Evolutionary conservation across 331 rosid species (phyloP), one percentile per base, ranked within the genome.

Genomic region (Telfairia occidentalis): DNA sequence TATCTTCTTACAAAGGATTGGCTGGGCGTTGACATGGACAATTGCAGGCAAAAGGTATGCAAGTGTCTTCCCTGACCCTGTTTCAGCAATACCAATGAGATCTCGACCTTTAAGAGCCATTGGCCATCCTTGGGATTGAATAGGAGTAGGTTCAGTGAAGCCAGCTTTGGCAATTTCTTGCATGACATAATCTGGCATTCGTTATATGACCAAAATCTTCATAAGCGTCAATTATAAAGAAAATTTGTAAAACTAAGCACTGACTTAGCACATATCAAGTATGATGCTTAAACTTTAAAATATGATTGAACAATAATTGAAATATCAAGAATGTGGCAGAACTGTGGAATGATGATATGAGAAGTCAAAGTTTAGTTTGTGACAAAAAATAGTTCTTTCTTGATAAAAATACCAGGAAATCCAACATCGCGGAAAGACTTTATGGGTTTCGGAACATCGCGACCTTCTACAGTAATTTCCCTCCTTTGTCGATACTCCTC

Each of bases 81-180:
- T 95, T 83, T 95, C 99, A 26, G 99, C 99, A 84, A 95, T 92
- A 72, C 99, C 99, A 59, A 92, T 92, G 73, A 95, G 93, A 82
- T 95, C 99, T 76, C 97, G 96, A 38, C 99, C 99, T 81, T 74
- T 90, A 79, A 95, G 84, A 79, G 99, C 99, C 99, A 95, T 95
- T 77, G 99, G 97, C 99, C 99, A 95, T 79, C 99, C 99, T 92
- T 95, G 99, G 46, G 99, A 89, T 71, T 92, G 98, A 80, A 92
- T 92, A 18, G 98, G 92, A 34, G 98, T 92, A 71, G 98, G 98
- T 70, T 92, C 98, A 5, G 85, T 79, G 84, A 92, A 92, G 7
- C 98, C 98, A 79, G 98, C 92, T 83, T 73, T 92, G 52, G 82
- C 49, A 80, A 92, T 83, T 82, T 92, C 96, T 88, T 92, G 85